Evolutionary conservation across 495 filamentous ascomycete species (phyloP), one percentile per base, ranked within the genome.

Genomic region (Hyaloscypha finlandica): DNA sequence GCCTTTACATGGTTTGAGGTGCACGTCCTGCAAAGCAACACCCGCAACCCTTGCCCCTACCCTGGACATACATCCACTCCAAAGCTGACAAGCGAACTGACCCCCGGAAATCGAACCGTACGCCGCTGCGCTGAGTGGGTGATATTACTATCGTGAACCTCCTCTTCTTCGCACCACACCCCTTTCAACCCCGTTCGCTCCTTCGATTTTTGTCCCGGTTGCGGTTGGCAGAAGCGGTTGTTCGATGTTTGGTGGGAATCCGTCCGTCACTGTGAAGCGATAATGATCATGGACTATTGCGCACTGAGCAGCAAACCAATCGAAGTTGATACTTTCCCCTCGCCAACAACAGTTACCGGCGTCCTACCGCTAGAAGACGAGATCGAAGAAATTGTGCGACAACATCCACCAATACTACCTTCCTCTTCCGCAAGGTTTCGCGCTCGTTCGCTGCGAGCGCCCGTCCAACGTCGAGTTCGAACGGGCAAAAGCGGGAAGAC

Each of bases 371-470:
- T 48, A 48, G 33, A 33, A 6, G 72, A 74, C 8, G 62, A 68
- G 11, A 55, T 74, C 31, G 72, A 74, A 37, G 69, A 69, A 31
- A 55, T 74, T 53, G 58, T 70, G 14, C 66, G 69, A 35, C 52
- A 63, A 32, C 53, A 48, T 2, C 45, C 33, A 12, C 19, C 32
- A 56, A 63, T 35, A 56, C 59, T 33, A 42, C 25, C 35, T 4
- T 39, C 42, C n/a, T 35, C 48, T 19, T 58, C 59, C 33, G 31
- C 59, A 16, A 30, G 39, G 37, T 16, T 29, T 51, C 48, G 35
- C 6, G 31, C 68, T 20, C 61, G 64, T 31, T 60, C n/a, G 16
- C 32, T 61, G 39, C 67, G 67, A 25, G 20, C 37, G 8, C 61
- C 70, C 33, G 62, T 67, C 20, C 22, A 64, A 56, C 39, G 67